Evolutionary conservation across 1,139 yeast species (phyloP).

Genomic region (Yamadazyma atlantica): DNA sequence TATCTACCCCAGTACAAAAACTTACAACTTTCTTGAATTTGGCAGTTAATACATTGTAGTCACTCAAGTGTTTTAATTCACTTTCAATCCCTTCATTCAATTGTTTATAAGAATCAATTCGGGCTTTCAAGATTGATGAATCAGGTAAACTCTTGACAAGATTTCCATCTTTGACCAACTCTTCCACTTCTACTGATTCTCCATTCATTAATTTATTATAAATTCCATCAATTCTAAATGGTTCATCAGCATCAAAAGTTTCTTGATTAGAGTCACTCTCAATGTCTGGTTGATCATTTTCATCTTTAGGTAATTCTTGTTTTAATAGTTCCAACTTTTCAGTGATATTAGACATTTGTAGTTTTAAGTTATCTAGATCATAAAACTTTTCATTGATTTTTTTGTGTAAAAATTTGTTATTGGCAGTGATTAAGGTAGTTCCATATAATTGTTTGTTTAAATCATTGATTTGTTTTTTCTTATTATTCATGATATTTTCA

Average conservation of each 20-base stretch:
- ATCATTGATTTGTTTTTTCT: constrained; percentile 35
- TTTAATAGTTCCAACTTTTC: constrained; percentile 34
- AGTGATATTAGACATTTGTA: constrained; percentile 44
- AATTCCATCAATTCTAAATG: constrained; percentile 64
- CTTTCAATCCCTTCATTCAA: constrained; percentile 39
- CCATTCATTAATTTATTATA: constrained; percentile 47
- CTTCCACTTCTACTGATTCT: constrained; percentile 26
- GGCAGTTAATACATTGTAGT: constrained; percentile 65
- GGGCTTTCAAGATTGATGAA: constrained; percentile 61
- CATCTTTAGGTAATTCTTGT: constrained; percentile 22
- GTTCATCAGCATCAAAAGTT: constrained; percentile 77
- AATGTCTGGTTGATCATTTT: constrained; percentile 10
- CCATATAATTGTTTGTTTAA: constrained; percentile 42
- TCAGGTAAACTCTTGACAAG: constrained; percentile 53
- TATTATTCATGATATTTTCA: constrained; percentile 37
- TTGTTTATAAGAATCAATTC: constrained; percentile 71
- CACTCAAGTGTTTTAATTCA: constrained; percentile 50
- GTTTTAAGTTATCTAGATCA: constrained; percentile 40
- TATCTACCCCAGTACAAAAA: constrained; percentile 82
- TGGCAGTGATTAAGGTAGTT: constrained; percentile 45
- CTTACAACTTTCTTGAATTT: constrained; percentile 90
- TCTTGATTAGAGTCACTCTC: constrained; percentile 12
- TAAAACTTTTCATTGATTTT: constrained; percentile 40
- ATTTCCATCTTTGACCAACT: constrained; percentile 24
- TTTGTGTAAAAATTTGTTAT: constrained; percentile 39